Conservation (phyloP, 1,284 basidiomycete genomes). For the Trichosporon faecale region DNA sequence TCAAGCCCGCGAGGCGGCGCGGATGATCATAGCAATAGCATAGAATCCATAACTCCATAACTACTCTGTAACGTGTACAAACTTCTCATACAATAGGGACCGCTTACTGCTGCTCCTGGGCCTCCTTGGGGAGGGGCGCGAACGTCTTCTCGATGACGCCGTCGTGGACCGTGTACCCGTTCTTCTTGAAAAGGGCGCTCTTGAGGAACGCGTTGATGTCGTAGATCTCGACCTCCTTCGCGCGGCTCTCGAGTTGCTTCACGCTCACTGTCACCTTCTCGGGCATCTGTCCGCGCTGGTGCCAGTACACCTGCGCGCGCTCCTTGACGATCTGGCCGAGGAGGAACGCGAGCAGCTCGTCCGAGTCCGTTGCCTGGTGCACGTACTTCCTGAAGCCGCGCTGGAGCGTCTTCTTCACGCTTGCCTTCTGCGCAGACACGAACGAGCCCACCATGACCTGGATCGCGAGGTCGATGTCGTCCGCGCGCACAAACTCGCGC, state of each 20-base stretch:
- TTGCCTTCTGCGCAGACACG: slow-evolving; percentile 94
- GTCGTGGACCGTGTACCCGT: slow-evolving; percentile 68
- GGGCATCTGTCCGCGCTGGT: slow-evolving; percentile 70
- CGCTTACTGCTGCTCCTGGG: slow-evolving; percentile 12
- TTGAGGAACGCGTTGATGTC: slow-evolving; percentile 81
- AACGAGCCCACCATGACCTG: slow-evolving; percentile 93
- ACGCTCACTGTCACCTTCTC: slow-evolving; percentile 69
- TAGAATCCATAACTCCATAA: background rate
- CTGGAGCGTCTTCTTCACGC: slow-evolving; percentile 95
- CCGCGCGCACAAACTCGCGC: slow-evolving; percentile 88
- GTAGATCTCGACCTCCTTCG: slow-evolving; percentile 91
- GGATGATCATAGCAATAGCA: background rate
- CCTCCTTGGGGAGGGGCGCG: too few relatives aligned
- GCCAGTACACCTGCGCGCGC: slow-evolving; percentile 77
- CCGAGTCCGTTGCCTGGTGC: slow-evolving; percentile 87
- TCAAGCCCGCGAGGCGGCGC: slow-evolving; percentile 7
- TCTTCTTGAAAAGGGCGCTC: slow-evolving; percentile 79
- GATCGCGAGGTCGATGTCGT: slow-evolving; percentile 97
- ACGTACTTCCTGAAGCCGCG: slow-evolving; percentile 97
- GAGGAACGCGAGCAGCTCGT: slow-evolving; percentile 91
- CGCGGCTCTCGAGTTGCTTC: slow-evolving; percentile 75
- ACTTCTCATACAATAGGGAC: background rate
- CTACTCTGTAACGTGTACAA: slow-evolving; percentile 10
- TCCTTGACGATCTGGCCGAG: slow-evolving; percentile 94
- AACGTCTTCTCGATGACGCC: slow-evolving; percentile 48